phyloP scores from a whole-genome alignment of 2,329 filamentous ascomycete genomes.

The Colletotrichum acutatum region DNA sequence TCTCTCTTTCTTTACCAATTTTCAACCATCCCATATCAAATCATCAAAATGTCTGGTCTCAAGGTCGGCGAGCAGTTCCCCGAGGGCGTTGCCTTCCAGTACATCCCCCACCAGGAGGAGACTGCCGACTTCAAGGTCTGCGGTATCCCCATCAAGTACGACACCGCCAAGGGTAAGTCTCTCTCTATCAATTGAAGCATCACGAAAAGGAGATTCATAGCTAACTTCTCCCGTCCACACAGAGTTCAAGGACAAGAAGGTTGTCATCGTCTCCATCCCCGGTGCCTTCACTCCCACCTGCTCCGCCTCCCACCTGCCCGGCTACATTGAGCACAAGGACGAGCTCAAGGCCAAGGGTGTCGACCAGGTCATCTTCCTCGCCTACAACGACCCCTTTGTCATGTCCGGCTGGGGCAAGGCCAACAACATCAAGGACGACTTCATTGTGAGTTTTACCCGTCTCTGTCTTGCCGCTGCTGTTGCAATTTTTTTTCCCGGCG shows the following conservation, averaged over 20 bases:
- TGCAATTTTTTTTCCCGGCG: background rate
- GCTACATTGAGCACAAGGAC: constrained; percentile 78
- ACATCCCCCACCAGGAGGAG: constrained; percentile 81
- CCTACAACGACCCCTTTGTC: constrained; percentile 86
- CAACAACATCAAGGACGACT: constrained; percentile 79
- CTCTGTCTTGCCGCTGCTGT: background rate
- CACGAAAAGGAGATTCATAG: background rate
- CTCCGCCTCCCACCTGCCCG: constrained; percentile 82
- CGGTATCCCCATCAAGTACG: constrained; percentile 80
- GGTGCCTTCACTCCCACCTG: constrained; percentile 90
- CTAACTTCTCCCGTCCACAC: constrained; percentile 47
- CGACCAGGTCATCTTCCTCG: constrained; percentile 83
- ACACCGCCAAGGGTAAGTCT: constrained; percentile 77
- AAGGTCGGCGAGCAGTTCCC: constrained; percentile 88
- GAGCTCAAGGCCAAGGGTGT: constrained; percentile 83
- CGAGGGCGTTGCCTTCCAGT: constrained; percentile 82
- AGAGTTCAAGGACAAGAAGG: constrained; percentile 68
- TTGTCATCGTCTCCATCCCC: constrained; percentile 66
- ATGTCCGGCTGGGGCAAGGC: constrained; percentile 94
- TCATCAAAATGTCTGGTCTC: constrained; percentile 67
- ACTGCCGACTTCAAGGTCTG: constrained; percentile 77
- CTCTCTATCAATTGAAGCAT: background rate
- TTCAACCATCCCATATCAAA: background rate
- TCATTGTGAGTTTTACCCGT: constrained; percentile 55
- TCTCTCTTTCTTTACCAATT: constrained; percentile 18